Conservation (phyloP, 1,139 yeast species). For the Lodderomyces parapsilosis region DNA sequence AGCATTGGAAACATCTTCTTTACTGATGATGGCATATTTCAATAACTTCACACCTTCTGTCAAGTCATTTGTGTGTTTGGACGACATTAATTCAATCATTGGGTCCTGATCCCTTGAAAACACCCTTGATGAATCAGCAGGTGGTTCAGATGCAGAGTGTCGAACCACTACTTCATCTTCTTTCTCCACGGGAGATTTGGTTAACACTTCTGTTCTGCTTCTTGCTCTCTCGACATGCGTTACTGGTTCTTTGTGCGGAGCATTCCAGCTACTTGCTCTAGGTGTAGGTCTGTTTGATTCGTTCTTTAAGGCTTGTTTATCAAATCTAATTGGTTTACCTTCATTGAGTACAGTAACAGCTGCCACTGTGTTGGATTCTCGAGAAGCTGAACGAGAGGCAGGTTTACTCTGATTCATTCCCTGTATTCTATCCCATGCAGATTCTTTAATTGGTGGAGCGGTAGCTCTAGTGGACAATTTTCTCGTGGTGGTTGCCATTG, state of each 20-base stretch:
- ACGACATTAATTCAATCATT: constrained; percentile 34
- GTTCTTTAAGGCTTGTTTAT: constrained; percentile 3
- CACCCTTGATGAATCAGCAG: background rate
- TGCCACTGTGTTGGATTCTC: constrained; percentile 3
- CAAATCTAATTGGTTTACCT: constrained; percentile 4
- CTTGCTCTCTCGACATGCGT: constrained; percentile 6
- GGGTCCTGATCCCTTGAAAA: constrained; percentile 23
- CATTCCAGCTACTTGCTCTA: constrained; percentile 12
- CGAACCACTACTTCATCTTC: background rate
- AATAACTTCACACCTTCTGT: constrained; percentile 39
- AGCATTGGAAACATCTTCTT: constrained; percentile 29
- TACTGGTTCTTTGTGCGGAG: constrained; percentile 6
- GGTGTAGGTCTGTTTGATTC: constrained; percentile 5
- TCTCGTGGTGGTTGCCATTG: constrained; percentile 9
- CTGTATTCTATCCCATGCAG: constrained; percentile 34
- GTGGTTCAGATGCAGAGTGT: constrained; percentile 3
- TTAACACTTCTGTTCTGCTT: constrained; percentile 11
- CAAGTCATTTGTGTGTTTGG: constrained; percentile 26
- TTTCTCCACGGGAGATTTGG: constrained; percentile 5
- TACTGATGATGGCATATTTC: constrained; percentile 38
- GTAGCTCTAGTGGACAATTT: constrained; percentile 11
- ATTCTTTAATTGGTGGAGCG: constrained; percentile 33
- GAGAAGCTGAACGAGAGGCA: constrained; percentile 19
- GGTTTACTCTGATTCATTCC: constrained; percentile 30
- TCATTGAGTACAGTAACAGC: constrained; percentile 8